Evolutionary conservation across 176 grass and related monocot species (phyloP).

Genomic region (Pontederia paniculata): DNA sequence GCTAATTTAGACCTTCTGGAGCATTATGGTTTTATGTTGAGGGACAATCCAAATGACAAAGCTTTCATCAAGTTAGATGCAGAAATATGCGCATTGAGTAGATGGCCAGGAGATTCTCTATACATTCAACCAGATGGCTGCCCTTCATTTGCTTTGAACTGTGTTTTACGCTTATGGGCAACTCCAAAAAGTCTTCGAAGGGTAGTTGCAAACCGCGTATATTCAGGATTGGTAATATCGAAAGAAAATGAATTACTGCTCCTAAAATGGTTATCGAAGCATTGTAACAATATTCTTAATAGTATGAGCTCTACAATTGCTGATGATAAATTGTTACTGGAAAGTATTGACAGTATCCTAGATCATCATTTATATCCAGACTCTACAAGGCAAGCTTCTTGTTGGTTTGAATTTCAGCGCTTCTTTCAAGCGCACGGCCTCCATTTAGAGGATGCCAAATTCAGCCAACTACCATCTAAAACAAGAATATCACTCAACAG

Average conservation of each 20-base stretch:
- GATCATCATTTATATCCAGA: conserved; percentile 23
- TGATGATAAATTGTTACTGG: conserved; percentile 40
- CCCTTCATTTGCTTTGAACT: conserved; percentile 68
- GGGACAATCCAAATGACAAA: conserved; percentile 76
- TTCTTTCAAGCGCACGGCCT: conserved; percentile 36
- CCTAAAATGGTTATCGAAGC: conserved; percentile 59
- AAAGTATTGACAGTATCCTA: conserved; percentile 29
- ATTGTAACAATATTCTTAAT: conserved; percentile 39
- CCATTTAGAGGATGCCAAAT: conserved; percentile 23
- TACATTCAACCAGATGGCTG: conserved; percentile 63
- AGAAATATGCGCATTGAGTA: conserved; percentile 33
- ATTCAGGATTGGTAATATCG: conserved; percentile 55
- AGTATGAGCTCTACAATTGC: conserved; percentile 35
- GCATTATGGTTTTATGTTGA: conserved; percentile 85
- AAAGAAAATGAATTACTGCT: conserved; percentile 64
- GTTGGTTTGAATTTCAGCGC: conserved; percentile 24
- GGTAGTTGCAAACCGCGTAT: conserved; percentile 32
- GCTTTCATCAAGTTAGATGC: conserved; percentile 60
- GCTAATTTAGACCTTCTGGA: conserved; percentile 82
- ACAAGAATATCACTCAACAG: conserved; percentile 46
- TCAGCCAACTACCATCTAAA: conserved; percentile 22
- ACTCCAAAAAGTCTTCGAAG: conserved; percentile 38
- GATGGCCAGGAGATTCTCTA: conserved; percentile 55
- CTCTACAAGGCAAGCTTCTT: conserved; percentile 18
- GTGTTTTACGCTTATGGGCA: conserved; percentile 51